Evolutionary conservation across 2,329 filamentous ascomycete species (phyloP).

Genomic region (Bipolaris bicolor): DNA sequence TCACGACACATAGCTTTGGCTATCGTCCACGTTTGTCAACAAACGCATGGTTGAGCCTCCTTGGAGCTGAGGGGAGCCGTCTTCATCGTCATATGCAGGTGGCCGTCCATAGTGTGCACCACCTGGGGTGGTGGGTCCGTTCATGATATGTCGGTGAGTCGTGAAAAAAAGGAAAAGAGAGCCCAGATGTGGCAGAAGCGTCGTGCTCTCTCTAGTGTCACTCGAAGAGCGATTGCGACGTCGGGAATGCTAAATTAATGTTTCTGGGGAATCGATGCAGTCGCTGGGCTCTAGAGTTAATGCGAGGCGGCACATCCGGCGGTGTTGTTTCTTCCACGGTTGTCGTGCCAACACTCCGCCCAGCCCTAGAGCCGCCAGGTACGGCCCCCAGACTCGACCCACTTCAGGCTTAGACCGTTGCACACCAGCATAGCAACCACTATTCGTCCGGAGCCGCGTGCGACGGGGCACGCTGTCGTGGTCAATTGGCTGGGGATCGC

Average conservation of each 20-base stretch:
- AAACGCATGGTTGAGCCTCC: constrained; percentile 58
- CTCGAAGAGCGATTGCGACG: constrained; percentile 16
- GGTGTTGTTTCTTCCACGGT: constrained; percentile 22
- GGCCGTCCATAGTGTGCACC: constrained; percentile 49
- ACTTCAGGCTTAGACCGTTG: constrained; percentile 9
- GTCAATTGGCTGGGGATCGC: constrained; percentile 5
- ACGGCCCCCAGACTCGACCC: constrained; percentile 12
- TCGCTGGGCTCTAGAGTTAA: constrained; percentile 8
- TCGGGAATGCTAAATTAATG: constrained; percentile 26
- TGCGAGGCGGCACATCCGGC: constrained; percentile 10
- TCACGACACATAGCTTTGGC: constrained; percentile 51
- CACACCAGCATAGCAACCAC: constrained; percentile 6
- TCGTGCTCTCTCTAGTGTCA: constrained; percentile 3
- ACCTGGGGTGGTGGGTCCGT: constrained; percentile 43
- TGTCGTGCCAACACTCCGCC: constrained; percentile 14
- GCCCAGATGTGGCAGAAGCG: constrained; percentile 2
- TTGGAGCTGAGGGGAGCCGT: constrained; percentile 43
- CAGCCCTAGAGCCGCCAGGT: constrained; percentile 9
- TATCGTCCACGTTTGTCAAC: constrained; percentile 55
- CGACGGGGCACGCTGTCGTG: constrained; percentile 3
- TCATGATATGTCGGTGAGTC: constrained; percentile 32
- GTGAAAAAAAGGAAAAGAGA: constrained; percentile 3
- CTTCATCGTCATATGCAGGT: constrained; percentile 55
- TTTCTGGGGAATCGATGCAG: constrained; percentile 22
- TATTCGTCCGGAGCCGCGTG: constrained; percentile 8